Base-by-base conservation (phyloP, 1,284 basidiomycete species). In the Erythrobasidium hasegawianum region DNA sequence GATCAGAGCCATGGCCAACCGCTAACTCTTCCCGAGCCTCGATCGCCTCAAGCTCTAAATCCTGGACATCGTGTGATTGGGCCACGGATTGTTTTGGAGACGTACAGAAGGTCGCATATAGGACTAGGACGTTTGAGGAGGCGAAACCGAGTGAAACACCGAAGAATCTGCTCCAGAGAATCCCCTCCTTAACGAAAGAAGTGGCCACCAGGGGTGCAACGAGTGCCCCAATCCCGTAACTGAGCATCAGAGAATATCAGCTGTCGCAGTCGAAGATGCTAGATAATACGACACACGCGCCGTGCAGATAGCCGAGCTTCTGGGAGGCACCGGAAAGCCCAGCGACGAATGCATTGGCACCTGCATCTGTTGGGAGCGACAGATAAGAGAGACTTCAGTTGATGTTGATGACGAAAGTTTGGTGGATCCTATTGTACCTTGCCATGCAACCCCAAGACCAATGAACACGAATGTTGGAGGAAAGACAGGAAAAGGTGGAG, bases 131-230 rank as follows among this genome's bases (percentile, higher is more conserved):
- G 33, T 67, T 67, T 11, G 49, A 52, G 33, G 54, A 38, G 4
- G 57, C 64, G 16, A 67, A 27, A 27, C 39, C 20, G 5, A 67
- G 45, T 1, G 64, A 59, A 10, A 67, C 59, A 27, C 38, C 41
- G 24, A 55, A 67, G 57, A 67, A 67, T 39, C 49, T 55, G 16
- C 45, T 53, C 50, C 54, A 67, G 26, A 33, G 29, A 38, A 67
- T 56, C 22, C 64, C 64, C 26, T 57, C 40, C 22, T 49, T 18
- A 1, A 67, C 50, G 43, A 67, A 67, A 13, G 57, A 45, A 10
- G 64, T 67, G 1, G 58, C 47, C 5, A 67, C 64, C 2, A 67
- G 53, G 2, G 64, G 64, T 11, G 50, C 27, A 7, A 39, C 5
- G 16, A 60, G 39, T 7, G 54, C 64, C 1, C 64, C 64, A 1